Conservation (phyloP, 129 eudicot species). For the Glebionis coronaria region DNA sequence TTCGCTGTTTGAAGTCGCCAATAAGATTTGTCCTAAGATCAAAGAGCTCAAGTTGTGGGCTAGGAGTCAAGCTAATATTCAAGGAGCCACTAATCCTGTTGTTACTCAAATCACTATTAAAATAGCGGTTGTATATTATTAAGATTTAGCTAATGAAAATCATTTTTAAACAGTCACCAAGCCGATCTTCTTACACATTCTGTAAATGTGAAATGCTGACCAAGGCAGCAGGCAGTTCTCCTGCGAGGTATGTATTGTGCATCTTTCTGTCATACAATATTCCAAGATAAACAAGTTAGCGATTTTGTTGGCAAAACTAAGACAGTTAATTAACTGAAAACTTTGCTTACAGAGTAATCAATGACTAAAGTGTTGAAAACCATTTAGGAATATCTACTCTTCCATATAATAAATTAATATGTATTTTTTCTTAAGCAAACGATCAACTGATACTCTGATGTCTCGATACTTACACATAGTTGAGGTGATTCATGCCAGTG, state of each 20-base stretch:
- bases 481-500: constrained; percentile 34
- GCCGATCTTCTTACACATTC: constrained; percentile 45
- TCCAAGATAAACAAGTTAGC: not conserved
- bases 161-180: not conserved
- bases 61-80: constrained; percentile 43
- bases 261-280: constrained; percentile 35
- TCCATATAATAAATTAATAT: not conserved
- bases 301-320: not conserved
- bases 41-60: constrained; percentile 55
- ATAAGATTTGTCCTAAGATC: constrained; percentile 53
- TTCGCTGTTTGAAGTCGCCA: constrained; percentile 7
- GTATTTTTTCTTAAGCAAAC: not conserved
- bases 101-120: constrained; percentile 39
- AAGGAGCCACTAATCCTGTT: constrained; percentile 53
- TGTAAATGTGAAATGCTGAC: constrained; percentile 55
- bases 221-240: constrained; percentile 51
- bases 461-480: constrained; percentile 37
- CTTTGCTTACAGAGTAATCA: constrained; percentile 42
- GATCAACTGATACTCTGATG: not conserved
- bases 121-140: not conserved
- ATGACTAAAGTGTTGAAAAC: constrained; percentile 29
- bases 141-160: constrained; percentile 26
- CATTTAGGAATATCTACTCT: constrained; percentile 10
- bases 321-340: not conserved
- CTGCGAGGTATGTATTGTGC: constrained; percentile 48